Conservation (phyloP, 179 eudicot species). For the Vitellaria paradoxa region DNA sequence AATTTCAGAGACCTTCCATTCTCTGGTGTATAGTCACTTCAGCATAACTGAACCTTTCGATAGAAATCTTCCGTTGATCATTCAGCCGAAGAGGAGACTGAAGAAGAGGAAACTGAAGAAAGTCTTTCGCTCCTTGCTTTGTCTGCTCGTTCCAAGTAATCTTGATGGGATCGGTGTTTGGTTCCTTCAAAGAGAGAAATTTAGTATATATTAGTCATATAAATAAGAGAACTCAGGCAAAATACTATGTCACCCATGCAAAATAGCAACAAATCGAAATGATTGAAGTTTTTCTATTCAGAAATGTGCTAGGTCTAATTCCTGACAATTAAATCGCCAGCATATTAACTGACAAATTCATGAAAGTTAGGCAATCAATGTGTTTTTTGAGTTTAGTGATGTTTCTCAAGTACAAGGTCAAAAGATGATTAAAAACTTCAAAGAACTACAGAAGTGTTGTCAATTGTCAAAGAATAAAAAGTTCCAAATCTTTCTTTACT, state of each 20-base stretch:
- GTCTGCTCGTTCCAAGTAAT: conserved; percentile 66
- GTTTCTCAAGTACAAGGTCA: not conserved
- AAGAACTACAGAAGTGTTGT: not conserved
- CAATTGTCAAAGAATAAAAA: no score
- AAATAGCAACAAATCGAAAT: no score
- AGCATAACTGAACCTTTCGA: not conserved
- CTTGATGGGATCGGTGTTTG: conserved; percentile 80
- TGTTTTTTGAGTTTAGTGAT: not conserved
- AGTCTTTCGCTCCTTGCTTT: conserved; percentile 64
- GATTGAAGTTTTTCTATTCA: no score
- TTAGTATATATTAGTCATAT: not conserved
- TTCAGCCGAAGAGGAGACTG: conserved; percentile 43
- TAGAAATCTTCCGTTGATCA: conserved; percentile 12
- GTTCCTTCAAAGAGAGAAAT: conserved; percentile 44
- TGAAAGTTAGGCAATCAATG: not conserved
- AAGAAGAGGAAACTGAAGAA: conserved; percentile 49
- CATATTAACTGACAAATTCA: not conserved
- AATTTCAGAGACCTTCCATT: not conserved
- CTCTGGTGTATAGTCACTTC: no score
- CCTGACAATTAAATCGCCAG: not conserved
- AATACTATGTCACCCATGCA: no score
- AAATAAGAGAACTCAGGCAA: not conserved
- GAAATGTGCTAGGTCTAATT: no score
- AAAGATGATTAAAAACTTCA: not conserved
- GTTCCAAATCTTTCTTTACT: no score